Evolutionary conservation across 2,329 filamentous ascomycete genomes (phyloP), one percentile per base, ranked within the genome.

Genomic region (Cryphonectria parasitica): DNA sequence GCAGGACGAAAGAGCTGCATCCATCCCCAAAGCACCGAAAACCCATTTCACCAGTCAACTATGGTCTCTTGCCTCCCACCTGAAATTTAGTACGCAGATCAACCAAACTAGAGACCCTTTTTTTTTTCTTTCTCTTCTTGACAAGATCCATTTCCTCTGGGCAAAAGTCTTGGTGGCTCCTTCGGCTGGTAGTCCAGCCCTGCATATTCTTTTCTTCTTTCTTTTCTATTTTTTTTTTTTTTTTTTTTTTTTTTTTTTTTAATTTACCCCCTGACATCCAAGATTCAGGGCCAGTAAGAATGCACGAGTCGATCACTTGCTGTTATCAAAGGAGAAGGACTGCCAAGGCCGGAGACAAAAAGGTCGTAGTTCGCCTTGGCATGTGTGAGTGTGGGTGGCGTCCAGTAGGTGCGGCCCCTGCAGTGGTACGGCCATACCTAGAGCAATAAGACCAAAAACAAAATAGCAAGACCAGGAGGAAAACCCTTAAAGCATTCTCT

Each of bases 351-450:
- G 25, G 54, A 17, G 54, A 58, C 54, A 58, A 8, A 17, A 58
- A 58, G 17, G 54, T 58, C 28, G 54, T 58, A 58, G 54, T 58
- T 28, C 54, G 54, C 28, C 54, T 58, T 58, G 54, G 54, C 54
- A 58, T 31, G 54, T 31, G 45, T 49, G 45, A 49, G 45, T n/a
- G 45, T n/a, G 45, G 22, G 45, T 49, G 45, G 19, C 45, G 8
- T 49, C 45, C 22, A n/a, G 19, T 3, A 31, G 25, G 28, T 13
- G 25, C 54, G 52, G 52, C 52, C 52, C 52, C 52, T 56, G 52
- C 52, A 56, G 52, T 56, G 52, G 52, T 56, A 28, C 25, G 52
- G 52, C 25, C 52, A 25, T 56, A 49, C 54, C 54, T 58, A 8
- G 25, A 17, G 54, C 54, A 58, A 31, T 25, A 56, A 56, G 52